phyloP scores from a whole-genome alignment of 1,139 yeast species.

The Pichia cactophila region DNA sequence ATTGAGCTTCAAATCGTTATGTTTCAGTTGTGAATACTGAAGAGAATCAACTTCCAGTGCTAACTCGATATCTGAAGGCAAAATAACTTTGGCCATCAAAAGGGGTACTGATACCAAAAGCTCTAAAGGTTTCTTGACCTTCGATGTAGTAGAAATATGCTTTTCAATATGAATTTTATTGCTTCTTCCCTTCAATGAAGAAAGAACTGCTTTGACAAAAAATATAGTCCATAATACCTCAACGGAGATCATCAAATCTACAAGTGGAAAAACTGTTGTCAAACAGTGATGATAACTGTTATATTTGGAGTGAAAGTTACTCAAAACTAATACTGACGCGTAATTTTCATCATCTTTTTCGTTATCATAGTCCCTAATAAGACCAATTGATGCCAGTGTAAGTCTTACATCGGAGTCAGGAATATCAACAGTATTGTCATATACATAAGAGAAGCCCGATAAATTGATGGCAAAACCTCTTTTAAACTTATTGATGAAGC shows the following conservation, averaged over 20 bases:
- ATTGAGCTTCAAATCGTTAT: conserved; percentile 14
- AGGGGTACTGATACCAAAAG: conserved; percentile 19
- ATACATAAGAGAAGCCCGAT: conserved; percentile 2
- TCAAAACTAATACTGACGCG: conserved; percentile 10
- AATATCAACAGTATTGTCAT: conserved; percentile 11
- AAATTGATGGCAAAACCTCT: conserved; percentile 21
- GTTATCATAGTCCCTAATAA: conserved; percentile 20
- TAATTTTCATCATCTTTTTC: conserved; percentile 12
- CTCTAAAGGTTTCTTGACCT: not conserved
- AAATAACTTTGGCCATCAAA: conserved; percentile 18
- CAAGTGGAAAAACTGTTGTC: conserved; percentile 19
- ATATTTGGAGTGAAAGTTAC: conserved; percentile 15
- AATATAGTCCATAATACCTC: conserved; percentile 26
- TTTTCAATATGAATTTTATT: not conserved
- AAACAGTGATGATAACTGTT: conserved; percentile 13
- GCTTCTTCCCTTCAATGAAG: conserved; percentile 10
- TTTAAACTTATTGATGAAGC: conserved; percentile 21
- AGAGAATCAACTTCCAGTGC: conserved; percentile 24
- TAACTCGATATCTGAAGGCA: conserved; percentile 23
- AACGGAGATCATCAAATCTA: conserved; percentile 22
- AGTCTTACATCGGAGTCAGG: conserved; percentile 14
- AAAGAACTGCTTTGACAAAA: conserved; percentile 21
- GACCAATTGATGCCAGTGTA: conserved; percentile 1
- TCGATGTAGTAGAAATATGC: not conserved
- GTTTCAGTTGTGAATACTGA: conserved; percentile 14